phyloP scores from a whole-genome alignment of 306 rosid genomes.

The Inga oerstediana region DNA sequence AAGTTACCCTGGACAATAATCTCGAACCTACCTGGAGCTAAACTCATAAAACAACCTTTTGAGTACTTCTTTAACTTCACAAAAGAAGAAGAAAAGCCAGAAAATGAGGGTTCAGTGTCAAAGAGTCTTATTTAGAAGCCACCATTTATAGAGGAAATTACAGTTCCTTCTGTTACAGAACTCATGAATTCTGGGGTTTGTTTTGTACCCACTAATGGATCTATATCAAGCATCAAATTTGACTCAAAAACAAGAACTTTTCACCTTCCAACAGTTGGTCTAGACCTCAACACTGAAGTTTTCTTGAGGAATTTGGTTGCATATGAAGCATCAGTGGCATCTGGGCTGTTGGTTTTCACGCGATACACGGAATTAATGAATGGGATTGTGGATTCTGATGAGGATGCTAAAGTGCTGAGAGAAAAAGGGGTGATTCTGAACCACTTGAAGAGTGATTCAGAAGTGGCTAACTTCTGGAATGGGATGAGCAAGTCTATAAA shows the following conservation, averaged over 20 bases:
- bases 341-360: slow-evolving; percentile 55
- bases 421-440: slow-evolving; percentile 49
- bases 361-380: slow-evolving; percentile 61
- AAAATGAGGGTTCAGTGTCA: neutral
- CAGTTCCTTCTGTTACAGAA: slow-evolving; percentile 66
- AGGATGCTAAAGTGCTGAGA: slow-evolving; percentile 51
- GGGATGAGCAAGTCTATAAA: slow-evolving; percentile 64
- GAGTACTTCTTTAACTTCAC: slow-evolving; percentile 31
- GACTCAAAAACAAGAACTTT: slow-evolving; percentile 47
- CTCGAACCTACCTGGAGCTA: slow-evolving; percentile 54
- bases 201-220: slow-evolving; percentile 50
- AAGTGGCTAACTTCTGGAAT: slow-evolving; percentile 53
- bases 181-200: slow-evolving; percentile 48
- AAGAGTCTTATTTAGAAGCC: slow-evolving; percentile 36
- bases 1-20: slow-evolving; percentile 7
- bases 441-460: slow-evolving; percentile 60
- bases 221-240: slow-evolving; percentile 52
- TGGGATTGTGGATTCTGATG: slow-evolving; percentile 58
- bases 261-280: slow-evolving; percentile 54
- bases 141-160: slow-evolving; percentile 70
- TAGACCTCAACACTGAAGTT: slow-evolving; percentile 52
- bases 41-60: slow-evolving; percentile 44
- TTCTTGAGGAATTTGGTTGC: slow-evolving; percentile 59
- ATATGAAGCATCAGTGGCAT: slow-evolving; percentile 60
- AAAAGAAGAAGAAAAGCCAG: slow-evolving; percentile 22